Evolutionary conservation across 2,329 filamentous ascomycete species (phyloP).

Genomic region (Cordyceps cicadae): DNA sequence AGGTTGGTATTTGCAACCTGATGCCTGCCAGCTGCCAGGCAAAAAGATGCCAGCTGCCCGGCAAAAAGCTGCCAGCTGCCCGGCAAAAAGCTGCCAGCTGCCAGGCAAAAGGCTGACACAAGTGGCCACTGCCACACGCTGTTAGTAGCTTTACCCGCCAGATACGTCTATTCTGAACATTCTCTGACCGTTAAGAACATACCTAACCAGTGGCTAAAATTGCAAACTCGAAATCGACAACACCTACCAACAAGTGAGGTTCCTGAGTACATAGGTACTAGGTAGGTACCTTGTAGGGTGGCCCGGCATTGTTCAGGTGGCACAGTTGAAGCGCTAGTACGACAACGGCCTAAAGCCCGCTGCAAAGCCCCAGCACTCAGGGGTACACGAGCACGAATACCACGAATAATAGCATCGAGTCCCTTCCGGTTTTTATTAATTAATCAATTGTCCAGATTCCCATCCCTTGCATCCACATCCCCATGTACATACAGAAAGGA

Average conservation of each 20-base stretch:
- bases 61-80: not conserved
- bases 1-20: not conserved
- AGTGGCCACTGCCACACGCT: too few species aligned
- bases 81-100: not conserved
- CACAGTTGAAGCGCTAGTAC: not conserved
- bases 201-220: too few species aligned
- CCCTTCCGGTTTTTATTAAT: not conserved
- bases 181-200: too few species aligned
- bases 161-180: too few species aligned
- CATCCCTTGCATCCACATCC: not conserved
- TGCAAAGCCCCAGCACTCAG: not conserved
- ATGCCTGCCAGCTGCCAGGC: slow-evolving; percentile 6
- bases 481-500: not conserved
- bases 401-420: not conserved
- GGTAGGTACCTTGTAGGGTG: not conserved
- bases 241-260: too few species aligned
- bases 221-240: not conserved
- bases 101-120: too few species aligned
- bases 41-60: not conserved
- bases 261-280: not conserved
- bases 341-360: not conserved
- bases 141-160: too few species aligned
- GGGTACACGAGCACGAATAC: not conserved
- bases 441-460: not conserved
- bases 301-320: not conserved